These are phyloP conservation scores for Capsella rubella DNA, from an alignment of 441 rosid genomes.

Conservation along the genomic window DNA sequence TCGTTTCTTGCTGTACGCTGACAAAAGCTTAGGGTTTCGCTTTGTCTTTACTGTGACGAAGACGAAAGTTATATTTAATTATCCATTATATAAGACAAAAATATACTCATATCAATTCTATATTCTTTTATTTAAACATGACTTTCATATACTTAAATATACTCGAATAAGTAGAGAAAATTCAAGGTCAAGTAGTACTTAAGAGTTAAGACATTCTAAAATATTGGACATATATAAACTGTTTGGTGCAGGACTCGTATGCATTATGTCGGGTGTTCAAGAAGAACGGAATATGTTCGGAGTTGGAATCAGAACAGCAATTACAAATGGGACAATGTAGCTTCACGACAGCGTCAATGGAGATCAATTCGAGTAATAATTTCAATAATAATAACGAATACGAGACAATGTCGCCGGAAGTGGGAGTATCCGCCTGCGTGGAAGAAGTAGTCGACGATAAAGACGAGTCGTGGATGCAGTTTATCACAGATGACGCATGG, in stretches of 20 bases:
- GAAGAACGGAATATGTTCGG: conserved; percentile 84
- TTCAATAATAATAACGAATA: conserved; percentile 47
- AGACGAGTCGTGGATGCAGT: conserved; percentile 99
- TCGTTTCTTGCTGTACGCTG: conserved; percentile 66
- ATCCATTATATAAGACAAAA: conserved; percentile 28
- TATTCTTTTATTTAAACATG: neutral
- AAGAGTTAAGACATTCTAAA: neutral
- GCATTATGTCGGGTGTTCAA: conserved; percentile 97
- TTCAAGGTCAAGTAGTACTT: neutral
- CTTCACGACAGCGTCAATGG: conserved; percentile 52
- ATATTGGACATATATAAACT: neutral
- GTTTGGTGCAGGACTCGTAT: conserved; percentile 70
- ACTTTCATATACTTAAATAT: neutral
- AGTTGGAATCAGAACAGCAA: conserved; percentile 68
- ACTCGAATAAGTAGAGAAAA: neutral
- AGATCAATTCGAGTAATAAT: conserved; percentile 36
- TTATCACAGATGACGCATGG: conserved; percentile 94
- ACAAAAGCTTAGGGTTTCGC: conserved; percentile 51
- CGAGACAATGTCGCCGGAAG: conserved; percentile 77
- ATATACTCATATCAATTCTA: neutral
- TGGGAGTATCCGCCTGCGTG: conserved; percentile 46
- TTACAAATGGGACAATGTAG: conserved; percentile 57
- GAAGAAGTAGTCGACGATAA: conserved; percentile 76
- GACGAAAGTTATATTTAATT: conserved; percentile 53
- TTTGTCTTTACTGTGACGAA: conserved; percentile 45